Conservation (phyloP, 2,329 filamentous ascomycete species). For the Neonectria magnoliae region DNA sequence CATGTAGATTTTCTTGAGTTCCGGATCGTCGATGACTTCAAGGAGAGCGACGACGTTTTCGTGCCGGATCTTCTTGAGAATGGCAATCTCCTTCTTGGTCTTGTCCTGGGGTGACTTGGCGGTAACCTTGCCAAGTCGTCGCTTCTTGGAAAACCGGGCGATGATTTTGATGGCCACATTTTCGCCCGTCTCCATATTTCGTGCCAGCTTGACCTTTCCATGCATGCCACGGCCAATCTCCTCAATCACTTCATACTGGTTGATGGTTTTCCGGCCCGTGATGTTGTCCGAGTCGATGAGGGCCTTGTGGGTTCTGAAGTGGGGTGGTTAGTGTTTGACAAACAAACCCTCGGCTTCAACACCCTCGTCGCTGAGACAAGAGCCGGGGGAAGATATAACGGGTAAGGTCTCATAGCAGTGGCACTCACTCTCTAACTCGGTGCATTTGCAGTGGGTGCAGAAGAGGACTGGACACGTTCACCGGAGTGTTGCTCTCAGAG, state of each 20-base stretch:
- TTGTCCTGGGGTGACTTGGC: conserved; percentile 75
- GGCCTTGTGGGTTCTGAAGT: conserved; percentile 81
- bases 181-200: conserved; percentile 78
- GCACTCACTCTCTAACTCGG: conserved; percentile 78
- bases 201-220: conserved; percentile 95
- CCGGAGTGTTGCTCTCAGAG: conserved; percentile 66
- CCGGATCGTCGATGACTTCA: conserved; percentile 97
- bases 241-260: conserved; percentile 96
- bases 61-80: conserved; percentile 97
- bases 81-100: conserved; percentile 95
- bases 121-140: conserved; percentile 85
- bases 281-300: conserved; percentile 88
- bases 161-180: conserved; percentile 99
- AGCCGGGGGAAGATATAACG: conserved; percentile 13
- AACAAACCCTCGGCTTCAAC: conserved; percentile 17
- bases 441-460: conserved; percentile 78
- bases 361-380: conserved; percentile 12
- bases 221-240: conserved; percentile 96
- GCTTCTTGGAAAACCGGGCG: conserved; percentile 91
- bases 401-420: conserved; percentile 11
- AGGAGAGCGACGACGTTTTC: conserved; percentile 95
- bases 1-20: conserved; percentile 97
- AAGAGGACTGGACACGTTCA: conserved; percentile 65
- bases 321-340: conserved; percentile 29
- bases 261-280: conserved; percentile 95